Evolutionary conservation across 495 filamentous ascomycete species (phyloP), one percentile per base, ranked within the genome.

Genomic region (Acidiella bohemica): DNA sequence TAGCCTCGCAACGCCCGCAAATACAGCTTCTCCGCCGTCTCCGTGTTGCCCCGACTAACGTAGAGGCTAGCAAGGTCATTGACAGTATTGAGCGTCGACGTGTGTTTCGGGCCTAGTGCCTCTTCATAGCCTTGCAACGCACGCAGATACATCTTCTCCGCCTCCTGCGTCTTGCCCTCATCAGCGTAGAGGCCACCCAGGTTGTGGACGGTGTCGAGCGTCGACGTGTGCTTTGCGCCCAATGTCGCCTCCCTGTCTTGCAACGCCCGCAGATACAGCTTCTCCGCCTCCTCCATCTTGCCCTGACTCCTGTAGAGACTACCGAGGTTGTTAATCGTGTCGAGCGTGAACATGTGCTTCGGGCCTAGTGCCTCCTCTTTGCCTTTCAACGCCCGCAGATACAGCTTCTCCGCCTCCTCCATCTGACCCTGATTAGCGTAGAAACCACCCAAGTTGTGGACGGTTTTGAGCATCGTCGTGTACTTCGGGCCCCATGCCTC

Each of bases 371-470:
- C 46, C 34, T 46, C 22, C 32, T 49, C 35, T 1, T 34, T 7
- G 25, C 46, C 40, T 25, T 25, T 13, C 21, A 49, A 29, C 24
- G 41, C 46, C 34, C 46, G 46, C 20, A 28, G 17, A 21, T 39
- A 44, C 55, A 65, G 58, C 44, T 39, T 24, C 36, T 64, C 58
- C 41, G 61, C 61, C 47, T 63, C 47, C 6, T 44, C 32, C n/a
- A 57, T 36, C 47, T 57, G 61, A 30, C 55, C 55, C 32, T 64
- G 60, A 26, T 49, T 13, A 9, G 7, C 17, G 32, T 46, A 44
- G 27, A 44, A 34, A 13, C 19, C 32, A 27, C 30, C 50, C 12
- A 32, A 5, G 30, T 32, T n/a, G n/a, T n/a, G n/a, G n/a, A n/a
- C n/a, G n/a, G n/a, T n/a, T n/a, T n/a, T n/a, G n/a, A n/a, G n/a